A percentile compares a stretch with the other conserved stretches of the same genome.
Evolutionary conservation across 164 flowering plant genomes (phyloP).

Genomic region (Vitis rupestris): DNA sequence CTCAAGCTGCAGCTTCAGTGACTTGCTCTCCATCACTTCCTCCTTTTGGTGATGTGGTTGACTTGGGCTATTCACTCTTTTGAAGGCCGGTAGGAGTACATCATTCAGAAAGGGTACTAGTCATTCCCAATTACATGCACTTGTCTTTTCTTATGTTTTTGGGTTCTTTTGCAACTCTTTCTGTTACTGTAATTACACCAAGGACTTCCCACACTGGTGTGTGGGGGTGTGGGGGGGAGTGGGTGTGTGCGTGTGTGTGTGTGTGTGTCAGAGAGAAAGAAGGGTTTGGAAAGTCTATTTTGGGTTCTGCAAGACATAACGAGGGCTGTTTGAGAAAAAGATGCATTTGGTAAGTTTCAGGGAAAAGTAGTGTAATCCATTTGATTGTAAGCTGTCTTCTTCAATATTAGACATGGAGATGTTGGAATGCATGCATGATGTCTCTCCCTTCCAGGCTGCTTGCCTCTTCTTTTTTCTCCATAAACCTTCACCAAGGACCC

Average conservation of each 20-base stretch:
- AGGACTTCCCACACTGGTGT: slow-evolving; percentile 1
- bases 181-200: slow-evolving; percentile 19
- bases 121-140: not conserved
- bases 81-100: slow-evolving; percentile 17
- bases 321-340: slow-evolving; percentile 10
- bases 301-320: slow-evolving; percentile 7
- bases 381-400: not conserved
- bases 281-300: slow-evolving; percentile 3
- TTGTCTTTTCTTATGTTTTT: not conserved
- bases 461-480: no score
- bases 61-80: slow-evolving; percentile 43
- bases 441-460: no score
- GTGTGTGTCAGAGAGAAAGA: slow-evolving; percentile 2
- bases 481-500: no score
- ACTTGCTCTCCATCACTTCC: slow-evolving; percentile 25
- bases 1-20: slow-evolving; percentile 29
- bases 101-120: not conserved
- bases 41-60: slow-evolving; percentile 36
- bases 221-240: not conserved
- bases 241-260: no score
- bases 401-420: not conserved
- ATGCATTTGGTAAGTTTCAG: slow-evolving; percentile 10
- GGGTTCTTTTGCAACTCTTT: slow-evolving; percentile 4
- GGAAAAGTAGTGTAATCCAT: slow-evolving; percentile 1
- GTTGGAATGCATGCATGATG: no score